A percentile compares a stretch with the other conserved stretches of the same genome.
Conservation (phyloP, 495 filamentous ascomycete species). For the Ascodesmis nigricans region DNA sequence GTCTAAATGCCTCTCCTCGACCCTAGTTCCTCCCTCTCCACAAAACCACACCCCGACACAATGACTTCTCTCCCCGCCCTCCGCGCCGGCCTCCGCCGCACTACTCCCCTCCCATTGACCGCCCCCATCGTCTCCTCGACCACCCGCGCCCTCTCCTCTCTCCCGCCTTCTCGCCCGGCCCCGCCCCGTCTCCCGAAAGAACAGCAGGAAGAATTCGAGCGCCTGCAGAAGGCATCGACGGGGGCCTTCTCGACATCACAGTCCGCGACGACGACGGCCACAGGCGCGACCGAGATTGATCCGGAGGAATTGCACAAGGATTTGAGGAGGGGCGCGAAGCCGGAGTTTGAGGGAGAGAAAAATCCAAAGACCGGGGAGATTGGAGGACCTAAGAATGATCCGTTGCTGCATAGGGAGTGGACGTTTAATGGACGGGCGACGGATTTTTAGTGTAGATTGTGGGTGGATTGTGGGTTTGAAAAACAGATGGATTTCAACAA, state of each 20-base stretch:
- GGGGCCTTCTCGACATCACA: conserved; percentile 51
- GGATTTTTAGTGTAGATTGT: conserved; percentile 43
- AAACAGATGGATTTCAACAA: too few species aligned
- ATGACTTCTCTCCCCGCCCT: too few species aligned
- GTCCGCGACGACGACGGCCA: conserved; percentile 14
- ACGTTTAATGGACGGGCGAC: conserved; percentile 91
- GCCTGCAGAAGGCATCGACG: conserved; percentile 49
- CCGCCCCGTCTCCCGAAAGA: conserved; percentile 68
- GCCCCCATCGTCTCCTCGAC: conserved; percentile 19
- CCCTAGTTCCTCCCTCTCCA: too few species aligned
- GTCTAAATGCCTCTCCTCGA: too few species aligned
- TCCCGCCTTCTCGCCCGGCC: conserved; percentile 31
- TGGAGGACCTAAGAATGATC: conserved; percentile 94
- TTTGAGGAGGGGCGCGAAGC: conserved; percentile 46
- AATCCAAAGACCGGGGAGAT: conserved; percentile 95
- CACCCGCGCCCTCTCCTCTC: conserved; percentile 14
- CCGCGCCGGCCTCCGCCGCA: too few species aligned
- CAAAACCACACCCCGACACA: too few species aligned
- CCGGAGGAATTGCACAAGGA: conserved; percentile 49
- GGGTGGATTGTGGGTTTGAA: not conserved
- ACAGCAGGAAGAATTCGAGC: conserved; percentile 84
- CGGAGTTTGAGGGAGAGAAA: conserved; percentile 81
- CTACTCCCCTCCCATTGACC: too few species aligned
- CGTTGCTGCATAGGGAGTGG: conserved; percentile 66
- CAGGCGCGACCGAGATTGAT: conserved; percentile 21